Evolutionary conservation across 164 flowering plant species (phyloP).

Genomic region (Cinnamomum chago): DNA sequence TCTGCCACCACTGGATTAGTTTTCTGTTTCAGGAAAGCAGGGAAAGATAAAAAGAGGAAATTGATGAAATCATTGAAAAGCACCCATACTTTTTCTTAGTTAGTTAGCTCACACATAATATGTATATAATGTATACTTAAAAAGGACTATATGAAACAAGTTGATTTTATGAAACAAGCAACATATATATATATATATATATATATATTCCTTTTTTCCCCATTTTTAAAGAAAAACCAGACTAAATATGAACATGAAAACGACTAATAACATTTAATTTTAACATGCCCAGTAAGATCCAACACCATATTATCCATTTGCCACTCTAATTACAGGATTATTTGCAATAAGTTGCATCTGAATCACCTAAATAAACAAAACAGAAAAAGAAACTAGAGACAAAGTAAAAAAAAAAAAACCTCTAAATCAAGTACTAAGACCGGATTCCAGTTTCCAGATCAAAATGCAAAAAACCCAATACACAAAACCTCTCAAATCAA

Average conservation of each 20-base stretch:
- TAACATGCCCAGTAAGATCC: not conserved
- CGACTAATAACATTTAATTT: not conserved
- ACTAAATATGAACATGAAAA: too few species aligned
- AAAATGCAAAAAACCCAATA: not conserved
- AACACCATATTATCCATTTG: not conserved
- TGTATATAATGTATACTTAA: too few species aligned
- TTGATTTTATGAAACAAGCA: too few species aligned
- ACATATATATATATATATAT: too few species aligned
- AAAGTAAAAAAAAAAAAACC: too few species aligned
- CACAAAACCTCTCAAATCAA: not conserved
- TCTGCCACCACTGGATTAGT: slow-evolving; percentile 96
- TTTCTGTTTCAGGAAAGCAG: slow-evolving; percentile 46
- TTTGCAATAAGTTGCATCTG: not conserved
- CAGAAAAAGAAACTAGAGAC: not conserved
- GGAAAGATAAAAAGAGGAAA: too few species aligned
- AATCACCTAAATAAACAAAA: not conserved
- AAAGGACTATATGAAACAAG: too few species aligned
- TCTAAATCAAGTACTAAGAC: not conserved
- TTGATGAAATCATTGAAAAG: too few species aligned
- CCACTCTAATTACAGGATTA: not conserved
- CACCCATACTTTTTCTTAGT: too few species aligned
- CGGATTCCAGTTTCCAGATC: not conserved
- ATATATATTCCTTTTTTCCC: too few species aligned
- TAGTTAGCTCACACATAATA: too few species aligned
- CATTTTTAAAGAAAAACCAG: too few species aligned